Evolutionary conservation across 257 asterid genomes (phyloP).

Genomic region (Gynochthodes officinalis): DNA sequence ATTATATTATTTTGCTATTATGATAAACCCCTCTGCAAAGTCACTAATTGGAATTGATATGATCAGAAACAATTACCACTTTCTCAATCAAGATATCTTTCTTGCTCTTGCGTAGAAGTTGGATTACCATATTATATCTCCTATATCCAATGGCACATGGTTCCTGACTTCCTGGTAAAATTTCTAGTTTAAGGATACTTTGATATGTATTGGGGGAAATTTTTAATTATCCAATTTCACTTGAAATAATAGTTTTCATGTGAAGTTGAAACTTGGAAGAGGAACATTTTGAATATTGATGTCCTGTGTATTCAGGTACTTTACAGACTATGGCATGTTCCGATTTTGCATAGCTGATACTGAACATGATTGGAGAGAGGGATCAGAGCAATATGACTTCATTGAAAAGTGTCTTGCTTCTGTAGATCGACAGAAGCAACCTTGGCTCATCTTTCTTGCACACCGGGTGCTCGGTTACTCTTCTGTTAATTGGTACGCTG

Average conservation of each 20-base stretch:
- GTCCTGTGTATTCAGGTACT: slow-evolving; percentile 45
- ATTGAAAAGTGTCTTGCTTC: slow-evolving; percentile 75
- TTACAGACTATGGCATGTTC: slow-evolving; percentile 92
- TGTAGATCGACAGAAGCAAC: slow-evolving; percentile 77
- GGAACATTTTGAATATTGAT: neutral
- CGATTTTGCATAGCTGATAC: slow-evolving; percentile 83
- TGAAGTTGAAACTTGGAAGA: neutral
- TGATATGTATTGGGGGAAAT: neutral
- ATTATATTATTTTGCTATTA: too few species aligned
- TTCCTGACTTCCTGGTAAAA: neutral
- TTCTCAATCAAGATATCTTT: too few species aligned
- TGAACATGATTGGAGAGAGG: slow-evolving; percentile 92
- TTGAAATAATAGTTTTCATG: neutral
- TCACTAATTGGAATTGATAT: too few species aligned
- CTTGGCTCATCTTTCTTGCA: slow-evolving; percentile 83
- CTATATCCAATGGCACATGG: neutral
- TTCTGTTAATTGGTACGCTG: slow-evolving; percentile 45
- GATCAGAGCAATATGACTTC: slow-evolving; percentile 75
- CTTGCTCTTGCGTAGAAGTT: neutral
- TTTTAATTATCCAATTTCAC: neutral
- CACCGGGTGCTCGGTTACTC: slow-evolving; percentile 89
- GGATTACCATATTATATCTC: neutral
- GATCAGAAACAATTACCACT: too few species aligned
- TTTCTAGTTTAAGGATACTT: neutral
- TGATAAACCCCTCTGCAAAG: too few species aligned